Evolutionary conservation across 2,329 filamentous ascomycete species (phyloP).

Genomic region (Helminthosporium solani): DNA sequence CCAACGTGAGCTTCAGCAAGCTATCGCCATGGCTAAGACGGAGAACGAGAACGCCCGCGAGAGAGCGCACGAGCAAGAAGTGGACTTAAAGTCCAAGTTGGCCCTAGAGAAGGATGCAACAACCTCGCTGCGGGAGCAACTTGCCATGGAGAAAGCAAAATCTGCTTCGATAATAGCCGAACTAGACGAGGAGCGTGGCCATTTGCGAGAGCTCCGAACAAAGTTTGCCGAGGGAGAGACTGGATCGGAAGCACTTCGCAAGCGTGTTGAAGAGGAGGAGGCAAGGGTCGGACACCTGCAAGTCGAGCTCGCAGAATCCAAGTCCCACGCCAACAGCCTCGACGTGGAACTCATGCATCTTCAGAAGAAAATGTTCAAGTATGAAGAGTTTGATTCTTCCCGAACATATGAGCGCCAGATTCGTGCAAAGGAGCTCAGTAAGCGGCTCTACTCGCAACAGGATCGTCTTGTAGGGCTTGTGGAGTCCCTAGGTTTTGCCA

Average conservation of each 20-base stretch:
- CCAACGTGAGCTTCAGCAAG: constrained; percentile 48
- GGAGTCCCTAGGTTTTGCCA: constrained; percentile 81
- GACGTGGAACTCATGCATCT: constrained; percentile 73
- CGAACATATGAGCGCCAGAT: constrained; percentile 69
- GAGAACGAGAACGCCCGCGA: constrained; percentile 47
- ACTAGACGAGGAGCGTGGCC: constrained; percentile 65
- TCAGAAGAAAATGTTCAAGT: constrained; percentile 63
- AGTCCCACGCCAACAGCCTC: constrained; percentile 72
- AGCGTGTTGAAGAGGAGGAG: constrained; percentile 74
- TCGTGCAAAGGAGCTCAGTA: constrained; percentile 79
- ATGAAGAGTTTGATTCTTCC: constrained; percentile 48
- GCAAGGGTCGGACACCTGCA: constrained; percentile 65
- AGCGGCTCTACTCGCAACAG: constrained; percentile 78
- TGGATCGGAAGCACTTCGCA: constrained; percentile 75
- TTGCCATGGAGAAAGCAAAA: constrained; percentile 51
- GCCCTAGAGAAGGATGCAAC: constrained; percentile 43
- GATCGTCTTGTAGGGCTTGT: constrained; percentile 80
- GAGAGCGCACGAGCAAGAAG: constrained; percentile 44
- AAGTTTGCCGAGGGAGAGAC: constrained; percentile 81
- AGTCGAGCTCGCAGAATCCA: constrained; percentile 71
- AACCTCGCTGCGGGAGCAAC: constrained; percentile 43
- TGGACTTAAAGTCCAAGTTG: constrained; percentile 38
- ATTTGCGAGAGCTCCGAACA: constrained; percentile 66
- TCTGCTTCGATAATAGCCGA: constrained; percentile 51
- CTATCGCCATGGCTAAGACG: constrained; percentile 48